These are phyloP conservation scores for Tetrapyrgos nigripes DNA, from an alignment of 1,284 basidiomycete genomes.

Conservation along the genomic window DNA sequence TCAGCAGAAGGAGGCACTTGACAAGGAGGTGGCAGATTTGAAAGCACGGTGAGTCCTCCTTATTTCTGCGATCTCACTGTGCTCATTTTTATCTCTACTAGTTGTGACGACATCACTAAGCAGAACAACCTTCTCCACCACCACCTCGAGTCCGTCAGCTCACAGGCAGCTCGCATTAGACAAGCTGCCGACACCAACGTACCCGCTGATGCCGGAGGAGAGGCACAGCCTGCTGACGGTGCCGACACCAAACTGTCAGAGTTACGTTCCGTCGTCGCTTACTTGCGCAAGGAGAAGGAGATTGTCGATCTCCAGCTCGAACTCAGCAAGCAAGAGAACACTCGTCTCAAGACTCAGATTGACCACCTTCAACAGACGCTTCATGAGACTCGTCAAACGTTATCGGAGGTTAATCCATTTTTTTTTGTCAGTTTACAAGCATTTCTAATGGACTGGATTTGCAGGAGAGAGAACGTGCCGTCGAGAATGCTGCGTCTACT, in stretches of 20 bases:
- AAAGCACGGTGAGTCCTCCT: slow-evolving; percentile 60
- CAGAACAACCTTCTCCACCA: slow-evolving; percentile 86
- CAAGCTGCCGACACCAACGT: slow-evolving; percentile 62
- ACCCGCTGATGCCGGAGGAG: slow-evolving; percentile 46
- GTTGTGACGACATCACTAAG: slow-evolving; percentile 75
- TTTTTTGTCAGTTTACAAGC: not conserved
- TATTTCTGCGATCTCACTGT: not conserved
- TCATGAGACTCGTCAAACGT: slow-evolving; percentile 70
- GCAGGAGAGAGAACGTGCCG: slow-evolving; percentile 81
- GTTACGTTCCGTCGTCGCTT: slow-evolving; percentile 82
- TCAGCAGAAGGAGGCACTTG: slow-evolving; percentile 76
- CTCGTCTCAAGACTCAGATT: slow-evolving; percentile 77
- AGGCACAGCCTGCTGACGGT: slow-evolving; percentile 47
- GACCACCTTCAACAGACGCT: slow-evolving; percentile 76
- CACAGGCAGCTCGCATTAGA: slow-evolving; percentile 80
- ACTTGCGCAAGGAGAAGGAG: slow-evolving; percentile 89
- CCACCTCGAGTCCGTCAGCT: slow-evolving; percentile 86
- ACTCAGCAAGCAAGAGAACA: slow-evolving; percentile 84
- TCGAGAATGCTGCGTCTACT: slow-evolving; percentile 73
- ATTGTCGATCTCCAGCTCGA: slow-evolving; percentile 89
- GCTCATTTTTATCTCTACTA: slow-evolving; percentile 31
- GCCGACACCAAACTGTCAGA: slow-evolving; percentile 70
- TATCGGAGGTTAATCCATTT: slow-evolving; percentile 60
- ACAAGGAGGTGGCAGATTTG: slow-evolving; percentile 80
- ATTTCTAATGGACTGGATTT: not conserved